These are phyloP conservation scores for Lophium mytilinum DNA, from an alignment of 495 filamentous ascomycete species.

Conservation along the genomic window DNA sequence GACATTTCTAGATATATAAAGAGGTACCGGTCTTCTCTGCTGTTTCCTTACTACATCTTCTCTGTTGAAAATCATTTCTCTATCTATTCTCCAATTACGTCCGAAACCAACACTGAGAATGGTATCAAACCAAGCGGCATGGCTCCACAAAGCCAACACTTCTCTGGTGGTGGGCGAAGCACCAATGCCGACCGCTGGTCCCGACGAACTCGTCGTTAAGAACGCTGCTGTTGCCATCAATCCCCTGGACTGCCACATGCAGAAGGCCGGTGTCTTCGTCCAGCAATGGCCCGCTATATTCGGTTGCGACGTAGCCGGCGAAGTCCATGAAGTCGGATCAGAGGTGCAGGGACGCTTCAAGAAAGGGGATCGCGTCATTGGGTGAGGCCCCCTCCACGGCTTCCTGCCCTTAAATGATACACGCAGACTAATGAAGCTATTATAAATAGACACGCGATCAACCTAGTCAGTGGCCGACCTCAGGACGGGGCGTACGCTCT, in stretches of 20 bases:
- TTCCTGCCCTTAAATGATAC: neutral
- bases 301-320: slow-evolving; percentile 40
- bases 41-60: neutral
- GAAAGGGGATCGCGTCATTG: slow-evolving; percentile 40
- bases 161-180: slow-evolving; percentile 35
- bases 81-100: neutral
- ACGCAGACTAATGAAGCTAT: slow-evolving; percentile 12
- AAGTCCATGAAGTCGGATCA: slow-evolving; percentile 34
- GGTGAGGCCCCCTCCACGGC: slow-evolving; percentile 14
- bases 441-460: slow-evolving; percentile 34
- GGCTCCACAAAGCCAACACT: slow-evolving; percentile 27
- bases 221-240: slow-evolving; percentile 41
- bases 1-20: too few relatives aligned
- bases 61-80: neutral
- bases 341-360: slow-evolving; percentile 30
- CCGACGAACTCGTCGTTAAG: slow-evolving; percentile 35
- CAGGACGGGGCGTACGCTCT: slow-evolving; percentile 28
- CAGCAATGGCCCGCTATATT: slow-evolving; percentile 32
- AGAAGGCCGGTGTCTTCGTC: slow-evolving; percentile 24
- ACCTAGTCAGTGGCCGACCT: slow-evolving; percentile 43
- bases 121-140: slow-evolving; percentile 39
- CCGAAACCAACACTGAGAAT: neutral
- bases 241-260: slow-evolving; percentile 29
- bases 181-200: slow-evolving; percentile 29
- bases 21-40: too few relatives aligned